Base-by-base conservation (phyloP, 2,329 filamentous ascomycete species). In the Tolypocladium endophyticum region DNA sequence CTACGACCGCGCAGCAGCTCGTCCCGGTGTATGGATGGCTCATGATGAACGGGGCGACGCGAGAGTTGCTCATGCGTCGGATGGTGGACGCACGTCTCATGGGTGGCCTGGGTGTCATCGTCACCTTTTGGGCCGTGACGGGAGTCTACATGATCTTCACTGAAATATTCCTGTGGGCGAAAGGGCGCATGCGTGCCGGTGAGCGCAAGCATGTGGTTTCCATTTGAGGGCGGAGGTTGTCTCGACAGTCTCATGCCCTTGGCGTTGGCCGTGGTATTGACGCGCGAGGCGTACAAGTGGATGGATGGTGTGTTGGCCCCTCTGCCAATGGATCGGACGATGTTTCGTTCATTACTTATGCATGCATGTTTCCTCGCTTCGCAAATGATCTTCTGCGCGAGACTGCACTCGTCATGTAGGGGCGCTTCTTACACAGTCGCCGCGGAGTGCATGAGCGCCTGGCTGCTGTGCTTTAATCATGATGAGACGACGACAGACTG, bases 71-170 rank as follows among this genome's bases (percentile, higher is more conserved):
- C 25, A 66, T 74, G 25, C 66, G 68, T 11, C 65, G 73, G 25
- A 67, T 81, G 11, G 74, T 77, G 3, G 74, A 79, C 50, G 77
- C 74, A 5, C 74, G 76, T 50, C 64, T 80, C n/a, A 68, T 74
- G 28, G 76, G 76, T 9, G 77, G 77, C 0, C 64, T 82, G 25
- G 73, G 73, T 3, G 65, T 80, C 28, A 81, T 83, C 56, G 54
- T 79, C 28, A 73, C 74, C 1, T 78, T 79, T 61, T 82, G 80
- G 80, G 73, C 72, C 35, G 66, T 79, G 20, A 79, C 80, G 0
- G 76, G 79, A 2, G 66, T 76, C 41, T 82, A 81, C 59, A 73
- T 82, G 60, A 63, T 75, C 39, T 80, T 81, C 56, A 80, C 76
- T 18, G 77, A 81, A 64, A 69, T 72, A 47, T 69, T 72, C 11